Evolutionary conservation across 805 yeast genomes (phyloP), one percentile per base, ranked within the genome.

Genomic region (Wickerhamomyces bisporus): DNA sequence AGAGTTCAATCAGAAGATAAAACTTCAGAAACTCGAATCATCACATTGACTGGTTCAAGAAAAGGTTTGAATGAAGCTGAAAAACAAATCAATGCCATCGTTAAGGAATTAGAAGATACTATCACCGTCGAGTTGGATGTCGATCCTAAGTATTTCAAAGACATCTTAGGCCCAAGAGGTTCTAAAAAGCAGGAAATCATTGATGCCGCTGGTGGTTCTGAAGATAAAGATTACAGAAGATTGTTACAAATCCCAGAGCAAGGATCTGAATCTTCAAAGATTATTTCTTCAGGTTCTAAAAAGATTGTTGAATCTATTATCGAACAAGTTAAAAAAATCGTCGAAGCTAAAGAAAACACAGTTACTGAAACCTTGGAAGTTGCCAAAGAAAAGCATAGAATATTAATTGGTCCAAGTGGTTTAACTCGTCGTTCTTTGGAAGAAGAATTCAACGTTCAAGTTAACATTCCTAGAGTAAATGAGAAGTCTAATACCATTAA

Each of bases 331-430:
- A 66, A 77, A 39, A 68, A 69, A 35, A 66, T 89, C 35, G 81
- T 88, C 34, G 69, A 65, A 15, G 79, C 75, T 26, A 76, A 75
- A 45, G 87, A 86, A 58, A 77, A 76, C 37, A 63, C 79, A 34
- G 64, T 71, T 35, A 62, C 67, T 28, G 81, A 70, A 46, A 71
- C 66, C 27, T 50, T 72, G 40, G 77, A 69, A 13, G 68, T 91
- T 50, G 77, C 93, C 29, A 77, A 78, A 56, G 82, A 78, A 42
- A 82, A 81, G 55, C 91, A 86, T 52, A 75, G 86, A 50, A 70
- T 77, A 9, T 55, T 91, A 36, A 77, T 91, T 59, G 98, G 98
- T 28, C 79, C 87, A 27, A 78, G 79, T 41, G 97, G 98, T 31
- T 53, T 77, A 11, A 72, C 74, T 41, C 86, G 91, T 62, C 81